Evolutionary conservation across 108 stramenopile genomes (phyloP), one percentile per base, ranked within the genome.

Genomic region (Nitzschia putrida): DNA sequence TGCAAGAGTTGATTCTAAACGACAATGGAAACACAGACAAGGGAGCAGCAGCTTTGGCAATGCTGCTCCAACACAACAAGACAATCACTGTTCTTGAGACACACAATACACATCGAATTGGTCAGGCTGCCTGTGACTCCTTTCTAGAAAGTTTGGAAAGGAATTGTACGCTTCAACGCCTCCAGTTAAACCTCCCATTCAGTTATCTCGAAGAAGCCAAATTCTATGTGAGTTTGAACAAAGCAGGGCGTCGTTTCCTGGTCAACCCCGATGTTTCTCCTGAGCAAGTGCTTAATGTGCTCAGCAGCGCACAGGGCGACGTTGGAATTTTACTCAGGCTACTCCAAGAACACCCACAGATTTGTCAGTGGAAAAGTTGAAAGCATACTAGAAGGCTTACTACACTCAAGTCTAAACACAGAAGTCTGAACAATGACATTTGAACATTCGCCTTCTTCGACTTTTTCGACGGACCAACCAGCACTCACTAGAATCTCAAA

Each of bases 1-100:
- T 70, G 38, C 25, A 23, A 25, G 57, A 70, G 40, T 34, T 70
- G 12, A 50, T 70, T 22, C 40, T 70, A 7, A 70, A 70, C 34
- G 26, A 37, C 14, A 70, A 70, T 47, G 22, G 34, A 13, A 70
- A 70, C 49, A 60, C 47, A 8, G 58, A 70, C 14, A 11, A 20
- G 9, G 69, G 69, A 20, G 18, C 50, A 21, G 16, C 50, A n/a
- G 65, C 50, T 12, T 38, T 66, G 10, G 51, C 51, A 18, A 39
- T 11, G 22, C 44, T 63, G 4, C 44, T 63, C 4, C 20, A 44
- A 47, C 43, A 26, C 12, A 66, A 66, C 52, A 13, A 7, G 18
- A 52, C 37, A 10, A 66, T 66, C 20, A 38, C 29, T 1, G 25
- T 12, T 37, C 52, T 66, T 5, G 50, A 66, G 44, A 25, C 65